phyloP scores from a whole-genome alignment of 257 asterid species.

The Orobanche coerulescens region DNA sequence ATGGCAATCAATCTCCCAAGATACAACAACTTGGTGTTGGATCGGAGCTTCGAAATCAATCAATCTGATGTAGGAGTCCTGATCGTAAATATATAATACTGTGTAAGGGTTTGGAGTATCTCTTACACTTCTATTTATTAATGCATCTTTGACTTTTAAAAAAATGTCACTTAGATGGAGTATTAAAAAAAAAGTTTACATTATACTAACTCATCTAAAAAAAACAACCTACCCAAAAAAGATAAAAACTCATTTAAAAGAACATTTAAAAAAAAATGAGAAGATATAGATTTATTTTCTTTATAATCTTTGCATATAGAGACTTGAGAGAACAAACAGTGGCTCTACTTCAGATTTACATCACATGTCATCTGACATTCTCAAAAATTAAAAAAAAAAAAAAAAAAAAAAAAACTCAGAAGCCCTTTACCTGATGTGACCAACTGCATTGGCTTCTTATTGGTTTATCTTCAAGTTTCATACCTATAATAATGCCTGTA shows the following conservation, averaged over 20 bases:
- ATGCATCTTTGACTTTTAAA: too few species aligned
- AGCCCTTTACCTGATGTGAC: conserved; percentile 26
- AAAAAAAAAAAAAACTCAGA: conserved; percentile 16
- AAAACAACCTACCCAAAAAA: not conserved
- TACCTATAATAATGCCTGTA: conserved; percentile 8
- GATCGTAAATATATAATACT: too few species aligned
- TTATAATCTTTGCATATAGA: not conserved
- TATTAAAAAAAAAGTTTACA: too few species aligned
- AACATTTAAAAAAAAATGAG: not conserved
- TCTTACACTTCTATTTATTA: too few species aligned
- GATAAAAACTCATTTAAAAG: not conserved
- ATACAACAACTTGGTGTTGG: too few species aligned
- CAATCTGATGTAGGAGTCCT: too few species aligned
- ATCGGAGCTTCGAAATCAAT: too few species aligned
- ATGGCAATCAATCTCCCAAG: too few species aligned
- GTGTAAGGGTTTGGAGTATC: too few species aligned
- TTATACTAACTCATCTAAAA: too few species aligned
- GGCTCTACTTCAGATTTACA: conserved; percentile 33
- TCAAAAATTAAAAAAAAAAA: too few species aligned
- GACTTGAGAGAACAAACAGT: conserved; percentile 6
- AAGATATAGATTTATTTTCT: not conserved
- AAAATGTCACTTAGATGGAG: too few species aligned
- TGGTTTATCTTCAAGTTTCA: not conserved
- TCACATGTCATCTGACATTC: conserved; percentile 61
- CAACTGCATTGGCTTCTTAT: conserved; percentile 24